Evolutionary conservation across 441 rosid species (phyloP).

Genomic region (Daphne laureola): DNA sequence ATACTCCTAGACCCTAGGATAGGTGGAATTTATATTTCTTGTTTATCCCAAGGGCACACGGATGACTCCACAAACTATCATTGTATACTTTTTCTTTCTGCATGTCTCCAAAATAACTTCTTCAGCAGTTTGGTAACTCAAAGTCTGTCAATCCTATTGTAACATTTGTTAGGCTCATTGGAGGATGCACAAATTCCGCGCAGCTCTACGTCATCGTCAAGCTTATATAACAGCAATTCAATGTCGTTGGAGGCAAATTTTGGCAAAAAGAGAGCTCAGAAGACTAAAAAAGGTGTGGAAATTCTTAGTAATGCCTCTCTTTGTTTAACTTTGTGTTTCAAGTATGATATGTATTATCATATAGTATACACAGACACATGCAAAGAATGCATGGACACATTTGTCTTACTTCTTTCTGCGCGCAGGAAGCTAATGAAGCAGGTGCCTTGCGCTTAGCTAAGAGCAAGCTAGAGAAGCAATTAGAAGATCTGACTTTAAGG

Average conservation of each 20-base stretch:
- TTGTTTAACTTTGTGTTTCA: slow-evolving; percentile 5
- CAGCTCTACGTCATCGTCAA: slow-evolving; percentile 50
- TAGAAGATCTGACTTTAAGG: slow-evolving; percentile 94
- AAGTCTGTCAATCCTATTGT: slow-evolving; percentile 8
- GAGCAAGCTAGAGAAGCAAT: slow-evolving; percentile 88
- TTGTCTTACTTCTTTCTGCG: slow-evolving; percentile 1
- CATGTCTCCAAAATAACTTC: too few relatives aligned
- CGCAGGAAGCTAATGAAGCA: slow-evolving; percentile 88
- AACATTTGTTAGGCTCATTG: slow-evolving; percentile 51
- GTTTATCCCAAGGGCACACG: too few relatives aligned
- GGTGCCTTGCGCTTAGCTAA: slow-evolving; percentile 94
- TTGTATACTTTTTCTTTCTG: too few relatives aligned
- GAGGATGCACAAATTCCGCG: slow-evolving; percentile 69
- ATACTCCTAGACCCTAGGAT: too few relatives aligned
- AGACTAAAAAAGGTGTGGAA: slow-evolving; percentile 62
- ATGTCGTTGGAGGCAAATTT: slow-evolving; percentile 85
- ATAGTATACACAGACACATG: not conserved
- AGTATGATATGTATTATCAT: slow-evolving; percentile 7
- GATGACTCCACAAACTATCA: too few relatives aligned
- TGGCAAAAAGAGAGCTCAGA: slow-evolving; percentile 76
- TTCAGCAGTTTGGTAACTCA: slow-evolving; percentile 13
- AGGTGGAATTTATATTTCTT: too few relatives aligned
- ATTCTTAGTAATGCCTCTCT: slow-evolving; percentile 5
- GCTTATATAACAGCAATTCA: slow-evolving; percentile 73
- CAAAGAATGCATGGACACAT: slow-evolving; percentile 1